Evolutionary conservation across 2,329 filamentous ascomycete genomes (phyloP).

Genomic region (Teratosphaeria epicoccoides): DNA sequence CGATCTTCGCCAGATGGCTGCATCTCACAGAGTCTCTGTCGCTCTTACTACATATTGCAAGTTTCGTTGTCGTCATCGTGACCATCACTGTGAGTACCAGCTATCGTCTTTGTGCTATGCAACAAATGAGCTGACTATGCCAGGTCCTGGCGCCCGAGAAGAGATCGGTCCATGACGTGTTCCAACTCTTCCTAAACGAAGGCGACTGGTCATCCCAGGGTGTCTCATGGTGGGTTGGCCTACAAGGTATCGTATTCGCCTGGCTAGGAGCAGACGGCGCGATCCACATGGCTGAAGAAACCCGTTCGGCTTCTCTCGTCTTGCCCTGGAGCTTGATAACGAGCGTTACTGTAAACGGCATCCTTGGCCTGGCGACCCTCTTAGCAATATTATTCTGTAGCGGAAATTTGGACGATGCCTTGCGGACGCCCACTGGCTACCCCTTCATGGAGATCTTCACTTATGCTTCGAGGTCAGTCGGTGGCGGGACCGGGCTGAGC

Average conservation of each 20-base stretch:
- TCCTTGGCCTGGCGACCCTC: too few species aligned
- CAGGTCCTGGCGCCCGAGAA: too few species aligned
- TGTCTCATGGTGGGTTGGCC: background rate
- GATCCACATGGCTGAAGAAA: constrained; percentile 24
- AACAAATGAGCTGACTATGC: too few species aligned
- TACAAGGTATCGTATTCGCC: constrained; percentile 1
- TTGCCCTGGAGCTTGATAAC: too few species aligned
- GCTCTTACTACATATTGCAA: constrained; percentile 20
- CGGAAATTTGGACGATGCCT: too few species aligned
- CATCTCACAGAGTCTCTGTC: constrained; percentile 19
- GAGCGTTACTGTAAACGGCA: too few species aligned
- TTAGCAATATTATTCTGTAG: too few species aligned
- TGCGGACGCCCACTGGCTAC: background rate
- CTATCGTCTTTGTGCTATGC: too few species aligned
- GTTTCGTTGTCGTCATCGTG: constrained; percentile 22
- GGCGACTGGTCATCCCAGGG: background rate
- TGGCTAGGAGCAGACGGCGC: constrained; percentile 1
- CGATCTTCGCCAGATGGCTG: constrained; percentile 23
- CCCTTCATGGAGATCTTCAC: background rate
- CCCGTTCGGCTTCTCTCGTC: constrained; percentile 14
- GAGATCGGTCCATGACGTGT: too few species aligned
- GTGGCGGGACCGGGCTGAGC: background rate
- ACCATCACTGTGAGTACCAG: too few species aligned
- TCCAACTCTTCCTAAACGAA: too few species aligned
- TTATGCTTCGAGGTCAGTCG: background rate